These are phyloP conservation scores for Penicillium hesseltinei DNA, from an alignment of 2,329 filamentous ascomycete species.

Conservation along the genomic window DNA sequence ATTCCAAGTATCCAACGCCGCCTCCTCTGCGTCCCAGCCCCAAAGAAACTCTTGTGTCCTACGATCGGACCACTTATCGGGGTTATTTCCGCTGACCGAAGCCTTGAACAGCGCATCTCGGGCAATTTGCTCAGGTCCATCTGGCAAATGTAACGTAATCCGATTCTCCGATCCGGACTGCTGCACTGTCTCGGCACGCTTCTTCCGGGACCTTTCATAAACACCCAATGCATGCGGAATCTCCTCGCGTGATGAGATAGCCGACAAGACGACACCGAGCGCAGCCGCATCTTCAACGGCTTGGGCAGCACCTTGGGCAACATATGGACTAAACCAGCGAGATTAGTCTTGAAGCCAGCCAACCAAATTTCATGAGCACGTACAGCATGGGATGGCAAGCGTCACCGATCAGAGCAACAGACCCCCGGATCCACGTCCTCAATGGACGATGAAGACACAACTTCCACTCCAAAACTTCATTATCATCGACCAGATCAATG, in stretches of 20 bases:
- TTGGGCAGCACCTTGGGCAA: constrained; percentile 49
- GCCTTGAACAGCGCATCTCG: constrained; percentile 41
- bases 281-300: constrained; percentile 45
- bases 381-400: constrained; percentile 48
- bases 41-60: constrained; percentile 56
- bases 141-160: constrained; percentile 38
- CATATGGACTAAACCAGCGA: constrained; percentile 28
- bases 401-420: constrained; percentile 43
- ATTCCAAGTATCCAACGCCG: constrained; percentile 32
- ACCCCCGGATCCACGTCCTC: constrained; percentile 35
- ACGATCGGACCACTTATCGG: constrained; percentile 66
- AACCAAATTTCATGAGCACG: constrained; percentile 14
- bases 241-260: constrained; percentile 31
- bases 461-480: constrained; percentile 42
- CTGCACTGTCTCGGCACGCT: constrained; percentile 41
- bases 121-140: constrained; percentile 41
- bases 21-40: constrained; percentile 40
- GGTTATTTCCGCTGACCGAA: constrained; percentile 35
- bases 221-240: constrained; percentile 36
- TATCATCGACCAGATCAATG: constrained; percentile 60
- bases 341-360: constrained; percentile 4
- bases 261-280: constrained; percentile 35
- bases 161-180: constrained; percentile 38
- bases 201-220: constrained; percentile 41
- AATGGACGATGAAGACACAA: constrained; percentile 36